A percentile compares a stretch with the other conserved stretches of the same genome.
Evolutionary conservation across 2,329 filamentous ascomycete genomes (phyloP).

Genomic region (Rutstroemia sp.): DNA sequence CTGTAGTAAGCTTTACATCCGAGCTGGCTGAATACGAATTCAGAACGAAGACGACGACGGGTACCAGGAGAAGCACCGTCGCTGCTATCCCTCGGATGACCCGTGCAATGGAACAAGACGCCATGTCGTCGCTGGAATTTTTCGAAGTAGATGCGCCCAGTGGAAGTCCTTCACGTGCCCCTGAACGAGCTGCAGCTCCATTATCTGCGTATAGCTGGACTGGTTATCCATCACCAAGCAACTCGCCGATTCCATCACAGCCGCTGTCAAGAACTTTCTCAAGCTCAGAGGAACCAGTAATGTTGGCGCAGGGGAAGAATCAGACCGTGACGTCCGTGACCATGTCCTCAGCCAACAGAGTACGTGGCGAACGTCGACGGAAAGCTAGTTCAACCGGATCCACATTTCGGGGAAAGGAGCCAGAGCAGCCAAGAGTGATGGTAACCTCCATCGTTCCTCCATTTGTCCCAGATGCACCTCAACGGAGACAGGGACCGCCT

Average conservation of each 20-base stretch:
- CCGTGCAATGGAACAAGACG: not conserved
- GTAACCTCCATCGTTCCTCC: not conserved
- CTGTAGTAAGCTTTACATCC: conserved; percentile 14
- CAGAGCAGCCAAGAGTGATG: not conserved
- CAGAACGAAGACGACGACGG: not conserved
- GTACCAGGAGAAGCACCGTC: not conserved
- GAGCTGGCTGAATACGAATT: conserved; percentile 13
- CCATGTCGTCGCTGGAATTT: not conserved
- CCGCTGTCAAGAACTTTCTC: no score
- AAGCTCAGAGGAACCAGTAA: no score
- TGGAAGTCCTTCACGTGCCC: no score
- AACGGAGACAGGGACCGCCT: conserved; percentile 12
- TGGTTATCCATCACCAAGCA: no score
- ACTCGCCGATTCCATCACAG: not conserved
- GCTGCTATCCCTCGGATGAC: not conserved
- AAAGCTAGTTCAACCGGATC: not conserved
- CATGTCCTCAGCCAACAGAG: not conserved
- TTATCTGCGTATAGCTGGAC: no score
- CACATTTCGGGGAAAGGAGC: not conserved
- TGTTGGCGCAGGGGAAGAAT: no score
- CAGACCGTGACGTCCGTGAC: no score
- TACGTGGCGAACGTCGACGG: not conserved
- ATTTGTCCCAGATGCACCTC: conserved; percentile 12
- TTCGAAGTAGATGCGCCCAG: not conserved
- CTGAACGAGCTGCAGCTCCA: no score